These are phyloP conservation scores for Lactifluus rugatus DNA, from an alignment of 768 basidiomycete species.

Conservation along the genomic window DNA sequence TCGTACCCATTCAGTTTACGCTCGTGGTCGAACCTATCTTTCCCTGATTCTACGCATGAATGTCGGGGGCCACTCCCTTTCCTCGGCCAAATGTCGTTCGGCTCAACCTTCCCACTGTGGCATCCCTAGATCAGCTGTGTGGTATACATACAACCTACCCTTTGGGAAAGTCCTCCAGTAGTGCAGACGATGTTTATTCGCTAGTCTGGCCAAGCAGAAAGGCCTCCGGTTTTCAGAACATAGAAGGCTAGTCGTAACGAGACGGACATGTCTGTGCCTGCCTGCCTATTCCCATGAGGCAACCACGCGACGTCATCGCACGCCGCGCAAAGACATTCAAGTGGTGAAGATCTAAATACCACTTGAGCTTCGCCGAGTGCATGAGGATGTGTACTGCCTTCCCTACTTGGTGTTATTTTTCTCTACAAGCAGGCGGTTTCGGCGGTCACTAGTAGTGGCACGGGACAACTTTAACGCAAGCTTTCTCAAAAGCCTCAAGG, in stretches of 20 bases:
- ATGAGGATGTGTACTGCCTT: neutral
- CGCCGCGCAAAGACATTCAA: neutral
- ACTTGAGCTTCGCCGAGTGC: neutral
- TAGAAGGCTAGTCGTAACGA: neutral
- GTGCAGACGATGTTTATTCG: neutral
- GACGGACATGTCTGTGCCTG: neutral
- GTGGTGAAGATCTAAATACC: neutral
- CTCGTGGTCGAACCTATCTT: neutral
- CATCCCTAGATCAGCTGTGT: neutral
- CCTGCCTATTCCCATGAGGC: constrained; percentile 2
- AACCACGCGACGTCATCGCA: constrained; percentile 1
- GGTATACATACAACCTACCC: neutral
- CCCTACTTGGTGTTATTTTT: neutral
- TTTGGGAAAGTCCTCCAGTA: neutral
- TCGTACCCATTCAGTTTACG: neutral
- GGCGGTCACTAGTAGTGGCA: neutral
- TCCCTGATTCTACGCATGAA: neutral
- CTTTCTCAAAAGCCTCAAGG: neutral
- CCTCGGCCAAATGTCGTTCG: neutral
- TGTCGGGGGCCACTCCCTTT: neutral
- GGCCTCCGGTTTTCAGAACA: neutral
- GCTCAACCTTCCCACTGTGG: too few relatives aligned
- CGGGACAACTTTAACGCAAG: neutral
- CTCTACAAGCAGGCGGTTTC: neutral
- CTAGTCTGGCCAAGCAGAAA: neutral